A percentile compares a stretch with the other conserved stretches of the same genome.
Evolutionary conservation across 305 asterid genomes (phyloP).

Genomic region (Fraxinus baroniana): DNA sequence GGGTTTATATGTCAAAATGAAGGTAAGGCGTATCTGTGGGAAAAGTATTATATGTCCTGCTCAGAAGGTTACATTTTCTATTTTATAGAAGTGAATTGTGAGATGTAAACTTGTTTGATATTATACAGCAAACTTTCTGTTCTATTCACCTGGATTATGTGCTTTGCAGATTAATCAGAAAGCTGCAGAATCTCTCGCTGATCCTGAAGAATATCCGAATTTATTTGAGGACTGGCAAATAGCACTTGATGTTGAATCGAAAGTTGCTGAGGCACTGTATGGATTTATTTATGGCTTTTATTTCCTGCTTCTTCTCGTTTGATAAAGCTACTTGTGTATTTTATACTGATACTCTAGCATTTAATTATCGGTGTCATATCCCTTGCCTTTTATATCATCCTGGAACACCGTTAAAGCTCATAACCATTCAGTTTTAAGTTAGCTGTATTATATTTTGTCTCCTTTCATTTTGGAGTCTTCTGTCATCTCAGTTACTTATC

Average conservation of each 20-base stretch:
- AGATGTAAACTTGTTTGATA: not conserved
- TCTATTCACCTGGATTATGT: not conserved
- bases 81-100: not conserved
- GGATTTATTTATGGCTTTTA: slow-evolving; percentile 13
- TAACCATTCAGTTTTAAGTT: not conserved
- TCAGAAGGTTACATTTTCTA: not conserved
- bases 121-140: not conserved
- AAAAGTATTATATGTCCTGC: not conserved
- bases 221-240: slow-evolving; percentile 97
- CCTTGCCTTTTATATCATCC: slow-evolving; percentile 12
- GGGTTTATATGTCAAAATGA: not conserved
- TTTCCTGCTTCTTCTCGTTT: slow-evolving; percentile 13
- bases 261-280: slow-evolving; percentile 70
- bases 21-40: not conserved
- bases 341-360: not conserved
- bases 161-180: slow-evolving; percentile 72
- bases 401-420: not conserved
- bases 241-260: slow-evolving; percentile 83
- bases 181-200: slow-evolving; percentile 99
- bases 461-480: slow-evolving; percentile 4
- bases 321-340: not conserved
- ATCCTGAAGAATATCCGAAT: slow-evolving; percentile 96
- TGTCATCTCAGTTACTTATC: not conserved
- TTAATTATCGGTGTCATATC: slow-evolving; percentile 7
- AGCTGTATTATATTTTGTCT: not conserved